Evolutionary conservation across 108 stramenopile species (phyloP), one percentile per base, ranked within the genome.

Genomic region (Phaeodactylum tricornutum): DNA sequence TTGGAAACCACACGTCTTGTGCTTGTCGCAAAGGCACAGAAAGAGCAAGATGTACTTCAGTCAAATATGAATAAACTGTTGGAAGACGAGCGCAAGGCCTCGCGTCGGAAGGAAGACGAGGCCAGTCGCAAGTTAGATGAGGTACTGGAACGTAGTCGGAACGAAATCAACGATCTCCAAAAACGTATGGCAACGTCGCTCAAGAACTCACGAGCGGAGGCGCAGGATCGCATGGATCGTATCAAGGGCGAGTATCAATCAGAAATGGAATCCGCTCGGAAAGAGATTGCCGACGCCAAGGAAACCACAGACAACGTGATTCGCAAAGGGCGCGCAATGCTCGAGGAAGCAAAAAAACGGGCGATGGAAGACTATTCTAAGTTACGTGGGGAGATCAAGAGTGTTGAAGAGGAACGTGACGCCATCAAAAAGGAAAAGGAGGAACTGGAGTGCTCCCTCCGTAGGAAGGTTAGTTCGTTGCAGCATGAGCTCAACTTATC

Each of bases 401-500:
- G 50, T 19, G 21, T 74, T 28, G 65, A 79, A 24, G 50, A 75
- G 23, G 30, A 57, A n/a, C 53, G 68, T 15, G 9, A 44, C 11
- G 48, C 53, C n/a, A 47, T 66, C 29, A 51, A 59, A 32, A 28
- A 49, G 4, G 59, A 81, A n/a, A 75, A 74, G 53, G 42, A 58
- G 31, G 58, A 53, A 22, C 72, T 65, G 24, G 77, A 74, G 40
- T 31, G 49, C 22, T 62, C 61, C 37, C 58, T 69, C 8, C 50
- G 43, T 25, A 55, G 63, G 6, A 91, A 84, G 50, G 67, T 86
- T 36, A 34, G 43, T 12, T 69, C 67, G 9, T 72, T 77, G 43
- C 74, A 81, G 42, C 66, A 74, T 20, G 75, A 75, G 36, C 61
- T 90, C 15, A 53, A 84, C 24, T 39, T 76, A 21, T 59, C 79